These are phyloP conservation scores for Rhizopus delemar DNA, from an alignment of 371 early-diverging fungal species.

Conservation along the genomic window DNA sequence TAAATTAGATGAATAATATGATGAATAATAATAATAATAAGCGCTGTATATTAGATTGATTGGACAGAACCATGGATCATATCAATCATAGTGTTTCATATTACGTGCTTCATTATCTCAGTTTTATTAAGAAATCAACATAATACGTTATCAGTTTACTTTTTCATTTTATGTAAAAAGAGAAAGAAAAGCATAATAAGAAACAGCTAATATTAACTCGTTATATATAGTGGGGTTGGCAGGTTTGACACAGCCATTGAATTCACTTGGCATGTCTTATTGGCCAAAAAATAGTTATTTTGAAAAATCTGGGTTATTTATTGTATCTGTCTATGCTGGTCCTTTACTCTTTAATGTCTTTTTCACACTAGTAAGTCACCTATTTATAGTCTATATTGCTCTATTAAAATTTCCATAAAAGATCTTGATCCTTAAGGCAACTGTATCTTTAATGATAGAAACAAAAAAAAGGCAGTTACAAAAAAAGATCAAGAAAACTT, in stretches of 20 bases:
- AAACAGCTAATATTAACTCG: not conserved
- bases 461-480: conserved; percentile 36
- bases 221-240: conserved; percentile 39
- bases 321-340: conserved; percentile 44
- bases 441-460: conserved; percentile 25
- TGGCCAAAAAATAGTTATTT: conserved; percentile 50
- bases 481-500: conserved; percentile 20
- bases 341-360: conserved; percentile 47
- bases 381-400: not conserved
- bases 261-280: conserved; percentile 36
- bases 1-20: not conserved
- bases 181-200: not conserved
- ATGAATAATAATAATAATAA: not conserved
- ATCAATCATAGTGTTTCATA: conserved; percentile 39
- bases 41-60: conserved; percentile 33
- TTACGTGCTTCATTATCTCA: conserved; percentile 26
- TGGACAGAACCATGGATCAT: conserved; percentile 53
- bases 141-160: conserved; percentile 29
- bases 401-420: conserved; percentile 6
- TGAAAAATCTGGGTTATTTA: conserved; percentile 48
- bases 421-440: conserved; percentile 33
- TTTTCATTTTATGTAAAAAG: conserved; percentile 36
- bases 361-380: conserved; percentile 38
- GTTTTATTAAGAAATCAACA: conserved; percentile 31
- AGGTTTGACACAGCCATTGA: conserved; percentile 39